Evolutionary conservation across 2,329 filamentous ascomycete genomes (phyloP).

Genomic region (Epichloe typhina): DNA sequence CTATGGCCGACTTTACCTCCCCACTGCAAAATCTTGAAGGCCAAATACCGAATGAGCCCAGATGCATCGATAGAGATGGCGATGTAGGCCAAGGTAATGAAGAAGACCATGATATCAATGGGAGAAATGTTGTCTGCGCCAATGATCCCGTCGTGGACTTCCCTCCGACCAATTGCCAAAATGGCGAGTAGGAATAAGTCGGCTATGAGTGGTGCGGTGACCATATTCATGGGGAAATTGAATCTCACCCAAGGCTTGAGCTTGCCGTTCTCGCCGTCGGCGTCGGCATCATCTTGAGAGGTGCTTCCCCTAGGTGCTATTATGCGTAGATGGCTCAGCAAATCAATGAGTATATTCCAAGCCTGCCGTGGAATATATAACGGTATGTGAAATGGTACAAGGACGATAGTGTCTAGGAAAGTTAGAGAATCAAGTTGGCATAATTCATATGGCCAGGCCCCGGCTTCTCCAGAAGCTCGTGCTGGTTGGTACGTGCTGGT

Average conservation of each 20-base stretch:
- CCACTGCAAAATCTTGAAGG: conserved; percentile 56
- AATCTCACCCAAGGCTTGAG: conserved; percentile 33
- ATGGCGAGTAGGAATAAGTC: conserved; percentile 61
- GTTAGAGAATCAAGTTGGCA: background rate
- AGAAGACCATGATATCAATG: conserved; percentile 63
- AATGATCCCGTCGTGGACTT: conserved; percentile 56
- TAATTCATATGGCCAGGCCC: background rate
- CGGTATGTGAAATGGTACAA: conserved; percentile 56
- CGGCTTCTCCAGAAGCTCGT: background rate
- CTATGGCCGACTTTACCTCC: conserved; percentile 53
- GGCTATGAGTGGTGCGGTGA: conserved; percentile 57
- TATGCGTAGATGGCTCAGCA: conserved; percentile 29
- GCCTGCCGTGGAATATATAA: conserved; percentile 42
- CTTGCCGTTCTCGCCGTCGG: conserved; percentile 15
- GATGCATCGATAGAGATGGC: conserved; percentile 68
- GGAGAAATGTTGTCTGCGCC: conserved; percentile 54
- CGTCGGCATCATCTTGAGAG: conserved; percentile 11
- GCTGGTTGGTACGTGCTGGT: conserved; percentile 35
- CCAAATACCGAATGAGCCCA: conserved; percentile 55
- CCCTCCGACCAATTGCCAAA: conserved; percentile 48
- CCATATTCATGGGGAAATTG: conserved; percentile 52
- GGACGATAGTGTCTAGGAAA: conserved; percentile 47
- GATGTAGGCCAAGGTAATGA: conserved; percentile 61
- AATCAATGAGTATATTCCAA: conserved; percentile 29
- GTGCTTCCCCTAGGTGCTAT: conserved; percentile 29